Percentiles rank a stretch among this genome's conserved stretches.
These are phyloP conservation scores for Vigna radiata DNA, from an alignment of 306 rosid species.

Conservation along the genomic window DNA sequence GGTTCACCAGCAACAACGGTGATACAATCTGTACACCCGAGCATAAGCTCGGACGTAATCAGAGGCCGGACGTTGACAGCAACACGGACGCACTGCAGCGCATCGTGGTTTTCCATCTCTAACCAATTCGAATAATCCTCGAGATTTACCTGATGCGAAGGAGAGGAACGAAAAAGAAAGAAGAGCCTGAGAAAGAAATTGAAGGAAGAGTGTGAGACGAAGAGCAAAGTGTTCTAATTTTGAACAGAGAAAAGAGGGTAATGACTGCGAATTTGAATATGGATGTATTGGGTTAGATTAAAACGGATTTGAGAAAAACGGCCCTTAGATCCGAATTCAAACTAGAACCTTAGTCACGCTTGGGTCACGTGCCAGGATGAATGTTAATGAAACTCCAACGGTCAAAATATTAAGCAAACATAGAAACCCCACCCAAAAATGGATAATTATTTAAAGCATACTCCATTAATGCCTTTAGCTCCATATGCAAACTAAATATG, in stretches of 20 bases:
- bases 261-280: slow-evolving; percentile 58
- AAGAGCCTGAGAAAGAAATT: slow-evolving; percentile 1
- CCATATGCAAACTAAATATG: background rate
- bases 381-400: slow-evolving; percentile 47
- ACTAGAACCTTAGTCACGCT: slow-evolving; percentile 52
- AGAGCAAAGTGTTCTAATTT: slow-evolving; percentile 35
- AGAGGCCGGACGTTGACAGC: slow-evolving; percentile 90
- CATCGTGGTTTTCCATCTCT: slow-evolving; percentile 73
- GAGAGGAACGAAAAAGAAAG: slow-evolving; percentile 15
- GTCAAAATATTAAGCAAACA: slow-evolving; percentile 17
- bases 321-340: slow-evolving; percentile 81
- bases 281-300: slow-evolving; percentile 49
- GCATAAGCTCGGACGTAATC: slow-evolving; percentile 81
- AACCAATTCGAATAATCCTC: slow-evolving; percentile 16
- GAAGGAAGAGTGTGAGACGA: background rate
- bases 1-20: slow-evolving; percentile 84
- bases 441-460: background rate
- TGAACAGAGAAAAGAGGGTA: slow-evolving; percentile 39
- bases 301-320: slow-evolving; percentile 55
- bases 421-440: slow-evolving; percentile 16
- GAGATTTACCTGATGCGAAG: slow-evolving; percentile 44
- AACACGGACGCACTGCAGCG: slow-evolving; percentile 77
- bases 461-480: background rate
- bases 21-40: slow-evolving; percentile 92
- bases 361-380: slow-evolving; percentile 45